Base-by-base conservation (phyloP, 257 asterid species). In the Salvia splendens region DNA sequence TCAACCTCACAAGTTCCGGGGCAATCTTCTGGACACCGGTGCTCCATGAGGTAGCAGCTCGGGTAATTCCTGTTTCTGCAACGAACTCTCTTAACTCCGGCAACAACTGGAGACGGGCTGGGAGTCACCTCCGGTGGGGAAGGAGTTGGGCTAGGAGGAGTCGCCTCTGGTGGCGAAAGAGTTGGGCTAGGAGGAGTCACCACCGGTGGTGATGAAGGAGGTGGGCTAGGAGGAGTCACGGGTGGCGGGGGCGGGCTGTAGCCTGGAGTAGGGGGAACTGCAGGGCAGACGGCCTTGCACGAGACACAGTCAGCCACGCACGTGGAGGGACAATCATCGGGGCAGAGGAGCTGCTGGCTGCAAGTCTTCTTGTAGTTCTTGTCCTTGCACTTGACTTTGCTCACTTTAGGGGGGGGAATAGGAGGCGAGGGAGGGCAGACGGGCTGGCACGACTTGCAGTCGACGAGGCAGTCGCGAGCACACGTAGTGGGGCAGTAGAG, bases 1-100 rank as follows among this genome's bases (percentile, higher is more conserved):
- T 87, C 91, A 46, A 82, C 82, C 75, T 76, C 85, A 54, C 94
- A 86, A 5, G 58, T 52, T 60, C 67, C 70, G 0, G 88, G 90
- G 42, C 94, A 86, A 63, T 70, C 81, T 64, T 70, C 75, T 0
- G 91, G 89, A 55, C 95, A 87, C 36, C 46, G 73, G 36, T 75
- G 78, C 80, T 85, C 82, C 70, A 41, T 49, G 49, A 40, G 59
- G 61, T 68, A 73, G 53, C 89, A 85, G 46, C 61, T 48, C 1
- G 80, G 61, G 77, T 65, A 84, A 2, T 53, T 6, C 49, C 35
- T 80, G 71, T 78, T 84, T 78, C 51, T 81, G 82, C 95, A 84
- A 16, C 81, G 85, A 0, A 77, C 89, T 14, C 87, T 77, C 57
- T 64, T 79, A 46, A 75, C 83, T 2, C 80, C 73, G 6, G 91